These are phyloP conservation scores for Leccinum aurantiacum DNA, from an alignment of 768 basidiomycete species.

Conservation along the genomic window DNA sequence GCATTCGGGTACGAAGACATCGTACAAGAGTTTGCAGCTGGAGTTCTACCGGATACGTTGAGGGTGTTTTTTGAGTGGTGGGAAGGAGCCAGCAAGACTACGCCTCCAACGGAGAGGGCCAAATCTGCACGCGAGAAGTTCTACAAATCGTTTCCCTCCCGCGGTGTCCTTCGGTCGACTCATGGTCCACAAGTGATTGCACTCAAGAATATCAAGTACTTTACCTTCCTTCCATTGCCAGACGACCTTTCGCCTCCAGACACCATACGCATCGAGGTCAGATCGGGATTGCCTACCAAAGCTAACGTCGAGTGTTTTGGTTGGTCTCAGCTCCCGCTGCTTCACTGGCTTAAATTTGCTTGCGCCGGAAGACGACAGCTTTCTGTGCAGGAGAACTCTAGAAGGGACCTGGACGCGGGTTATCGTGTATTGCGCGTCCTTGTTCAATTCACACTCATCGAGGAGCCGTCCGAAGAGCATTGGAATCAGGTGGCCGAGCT, in stretches of 20 bases:
- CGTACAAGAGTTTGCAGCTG: constrained; percentile 10
- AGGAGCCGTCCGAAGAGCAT: constrained; percentile 41
- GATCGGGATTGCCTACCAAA: constrained; percentile 51
- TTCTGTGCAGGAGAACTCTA: not conserved
- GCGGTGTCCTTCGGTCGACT: not conserved
- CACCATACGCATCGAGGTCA: constrained; percentile 66
- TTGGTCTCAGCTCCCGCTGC: constrained; percentile 71
- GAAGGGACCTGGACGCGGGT: constrained; percentile 38
- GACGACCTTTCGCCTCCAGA: constrained; percentile 77
- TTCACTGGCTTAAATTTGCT: constrained; percentile 71
- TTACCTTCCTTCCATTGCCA: constrained; percentile 53
- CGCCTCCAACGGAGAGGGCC: not conserved
- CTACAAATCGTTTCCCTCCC: constrained; percentile 49
- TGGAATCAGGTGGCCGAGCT: constrained; percentile 61
- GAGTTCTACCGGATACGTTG: constrained; percentile 10
- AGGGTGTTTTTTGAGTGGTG: constrained; percentile 15
- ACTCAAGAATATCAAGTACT: constrained; percentile 60
- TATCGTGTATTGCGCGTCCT: constrained; percentile 61
- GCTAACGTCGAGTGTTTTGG: constrained; percentile 49
- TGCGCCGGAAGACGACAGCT: constrained; percentile 35
- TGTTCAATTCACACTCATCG: constrained; percentile 74
- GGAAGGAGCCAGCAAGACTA: not conserved
- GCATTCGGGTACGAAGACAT: constrained; percentile 4
- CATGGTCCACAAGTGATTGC: constrained; percentile 15
- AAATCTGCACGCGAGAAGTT: constrained; percentile 1